phyloP scores from a whole-genome alignment of 148 eudicot species.

The Silene latifolia region DNA sequence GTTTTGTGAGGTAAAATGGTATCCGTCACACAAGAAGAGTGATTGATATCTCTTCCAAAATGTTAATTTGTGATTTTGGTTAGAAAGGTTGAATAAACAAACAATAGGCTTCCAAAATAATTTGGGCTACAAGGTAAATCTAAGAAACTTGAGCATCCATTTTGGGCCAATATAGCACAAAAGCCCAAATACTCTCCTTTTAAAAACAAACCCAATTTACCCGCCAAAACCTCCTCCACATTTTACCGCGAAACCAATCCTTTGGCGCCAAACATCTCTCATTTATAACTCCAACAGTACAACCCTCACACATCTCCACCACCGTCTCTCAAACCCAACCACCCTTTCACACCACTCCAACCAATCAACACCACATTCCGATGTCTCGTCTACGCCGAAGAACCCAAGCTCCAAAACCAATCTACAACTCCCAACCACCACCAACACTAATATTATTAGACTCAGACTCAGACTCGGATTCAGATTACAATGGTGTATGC shows the following conservation, averaged over 20 bases:
- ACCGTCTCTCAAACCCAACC: neutral
- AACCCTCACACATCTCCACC: neutral
- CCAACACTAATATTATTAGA: neutral
- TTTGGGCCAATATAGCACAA: too few species aligned
- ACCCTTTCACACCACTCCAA: neutral
- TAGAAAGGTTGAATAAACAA: too few species aligned
- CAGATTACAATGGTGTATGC: slow-evolving; percentile 34
- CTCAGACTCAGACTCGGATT: slow-evolving; percentile 21
- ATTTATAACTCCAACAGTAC: neutral
- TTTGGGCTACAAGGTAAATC: neutral
- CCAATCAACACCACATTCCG: neutral
- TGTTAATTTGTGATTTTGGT: too few species aligned
- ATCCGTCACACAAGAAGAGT: too few species aligned
- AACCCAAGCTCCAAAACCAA: slow-evolving; percentile 45
- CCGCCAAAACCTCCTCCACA: slow-evolving; percentile 23
- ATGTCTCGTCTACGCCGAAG: slow-evolving; percentile 30
- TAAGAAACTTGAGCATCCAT: neutral
- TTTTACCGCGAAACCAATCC: slow-evolving; percentile 21
- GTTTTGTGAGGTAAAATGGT: too few species aligned
- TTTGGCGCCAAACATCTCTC: neutral
- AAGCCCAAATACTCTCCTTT: neutral
- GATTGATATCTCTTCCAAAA: too few species aligned
- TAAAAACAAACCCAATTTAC: neutral
- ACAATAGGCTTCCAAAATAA: neutral
- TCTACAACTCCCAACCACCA: slow-evolving; percentile 15